Base-by-base conservation (phyloP, 192 early-diverging fungal genomes). In the Dissophora ornata region DNA sequence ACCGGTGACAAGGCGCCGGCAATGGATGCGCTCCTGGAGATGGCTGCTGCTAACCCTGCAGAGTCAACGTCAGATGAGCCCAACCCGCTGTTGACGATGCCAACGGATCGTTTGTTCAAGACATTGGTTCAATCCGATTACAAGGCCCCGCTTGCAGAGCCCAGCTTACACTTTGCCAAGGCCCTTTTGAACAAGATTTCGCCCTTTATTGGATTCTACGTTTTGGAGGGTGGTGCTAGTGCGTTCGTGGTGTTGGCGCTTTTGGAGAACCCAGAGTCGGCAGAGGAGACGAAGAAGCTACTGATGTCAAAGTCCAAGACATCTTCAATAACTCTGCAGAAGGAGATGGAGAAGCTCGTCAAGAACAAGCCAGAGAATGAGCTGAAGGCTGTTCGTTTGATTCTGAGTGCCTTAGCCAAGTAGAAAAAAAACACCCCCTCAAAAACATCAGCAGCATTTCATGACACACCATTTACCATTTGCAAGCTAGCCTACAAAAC, bases 41-140 rank as follows among this genome's bases (percentile, higher is more conserved):
- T 85, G 28, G 81, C 79, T 19, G 67, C 49, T 21, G 74, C 74
- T n/a, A 30, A 75, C 30, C 70, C 81, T 33, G 61, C 81, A 25
- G 70, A 71, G 10, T 66, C 82, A 1, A 80, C 58, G 22, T 63
- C 74, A 10, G 64, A 67, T 12, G 33, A 63, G 16, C 47, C 61
- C 71, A 80, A 74, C 46, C 67, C 54, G 44, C 79, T 70, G 70
- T 80, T 71, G 62, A 83, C 40, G 33, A 84, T 82, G 81, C 62
- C 77, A 32, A 73, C 81, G 45, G 82, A 88, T 53, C 82, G 85
- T 59, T 59, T 82, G 8, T 75, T 81, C 59, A 88, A 88, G 71
- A 80, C 77, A 1, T 55, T 88, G 44, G 73, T 88, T 15, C 70
- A 82, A 49, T 65, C 58, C 4, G 66, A 75, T 54, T 69, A 69